phyloP scores from a whole-genome alignment of 495 filamentous ascomycete species.

The Penicillium mononematosum region DNA sequence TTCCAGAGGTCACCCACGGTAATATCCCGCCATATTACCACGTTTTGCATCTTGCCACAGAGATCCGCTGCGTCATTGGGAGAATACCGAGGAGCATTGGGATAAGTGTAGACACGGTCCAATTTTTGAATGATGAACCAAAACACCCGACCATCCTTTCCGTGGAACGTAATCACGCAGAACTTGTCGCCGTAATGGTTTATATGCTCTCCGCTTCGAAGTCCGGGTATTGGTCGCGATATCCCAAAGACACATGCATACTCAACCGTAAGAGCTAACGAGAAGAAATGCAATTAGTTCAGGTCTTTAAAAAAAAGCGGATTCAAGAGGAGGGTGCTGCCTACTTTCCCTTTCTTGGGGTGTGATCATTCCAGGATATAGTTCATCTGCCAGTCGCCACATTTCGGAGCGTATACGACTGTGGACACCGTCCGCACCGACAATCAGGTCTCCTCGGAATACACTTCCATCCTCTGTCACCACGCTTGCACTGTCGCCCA shows the following conservation, averaged over 20 bases:
- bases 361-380: neutral
- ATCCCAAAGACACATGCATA: conserved; percentile 5
- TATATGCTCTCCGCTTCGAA: conserved; percentile 8
- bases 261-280: conserved; percentile 1
- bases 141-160: conserved; percentile 20
- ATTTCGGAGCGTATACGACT: conserved; percentile 7
- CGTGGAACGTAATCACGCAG: conserved; percentile 13
- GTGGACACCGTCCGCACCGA: conserved; percentile 18
- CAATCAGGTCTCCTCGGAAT: conserved; percentile 15
- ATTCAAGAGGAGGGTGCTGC: no score
- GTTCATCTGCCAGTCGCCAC: conserved; percentile 10
- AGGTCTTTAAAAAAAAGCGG: no score
- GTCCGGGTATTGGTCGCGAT: conserved; percentile 1
- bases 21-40: neutral
- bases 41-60: neutral
- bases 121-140: conserved; percentile 43
- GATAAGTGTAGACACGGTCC: conserved; percentile 31
- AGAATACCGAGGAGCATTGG: neutral
- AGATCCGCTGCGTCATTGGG: neutral
- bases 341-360: neutral
- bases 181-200: conserved; percentile 7
- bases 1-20: conserved; percentile 16
- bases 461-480: conserved; percentile 27
- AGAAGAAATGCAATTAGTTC: neutral
- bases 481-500: conserved; percentile 10